A percentile compares a stretch with the other conserved stretches of the same genome.
Evolutionary conservation across 139 green algal genomes (phyloP).

Genomic region (Chlamydomonas incerta): DNA sequence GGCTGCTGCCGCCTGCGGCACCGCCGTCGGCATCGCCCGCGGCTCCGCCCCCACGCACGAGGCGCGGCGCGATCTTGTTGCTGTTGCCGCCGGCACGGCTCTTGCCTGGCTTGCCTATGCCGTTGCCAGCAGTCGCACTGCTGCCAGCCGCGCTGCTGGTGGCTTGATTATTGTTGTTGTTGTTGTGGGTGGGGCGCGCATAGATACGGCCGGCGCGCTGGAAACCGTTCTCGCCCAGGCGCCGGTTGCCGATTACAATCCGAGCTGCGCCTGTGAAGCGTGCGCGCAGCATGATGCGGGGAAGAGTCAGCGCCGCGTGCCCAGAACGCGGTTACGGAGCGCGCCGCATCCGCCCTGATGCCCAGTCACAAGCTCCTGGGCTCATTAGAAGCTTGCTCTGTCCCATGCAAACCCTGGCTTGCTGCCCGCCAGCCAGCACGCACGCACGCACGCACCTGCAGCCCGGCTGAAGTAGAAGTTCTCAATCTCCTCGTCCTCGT

Average conservation of each 20-base stretch:
- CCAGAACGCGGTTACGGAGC: too few species aligned
- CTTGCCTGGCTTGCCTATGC: conserved; percentile 26
- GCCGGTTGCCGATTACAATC: conserved; percentile 84
- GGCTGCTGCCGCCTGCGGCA: neutral
- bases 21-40: neutral
- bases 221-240: conserved; percentile 79
- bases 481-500: conserved; percentile 73
- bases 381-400: too few species aligned
- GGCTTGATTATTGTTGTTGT: neutral
- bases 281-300: neutral
- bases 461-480: conserved; percentile 81
- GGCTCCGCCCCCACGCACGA: too few species aligned
- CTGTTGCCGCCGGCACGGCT: neutral
- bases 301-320: too few species aligned
- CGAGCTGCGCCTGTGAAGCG: conserved; percentile 60
- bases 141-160: neutral
- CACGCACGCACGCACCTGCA: conserved; percentile 57
- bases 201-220: conserved; percentile 64
- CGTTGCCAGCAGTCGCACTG: neutral
- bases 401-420: too few species aligned
- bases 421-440: too few species aligned
- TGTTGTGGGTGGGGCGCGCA: conserved; percentile 31
- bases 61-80: too few species aligned
- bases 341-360: too few species aligned
- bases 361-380: too few species aligned